Evolutionary conservation across 192 early-diverging fungal species (phyloP), one percentile per base, ranked within the genome.

Genomic region (Coemansia sp.): DNA sequence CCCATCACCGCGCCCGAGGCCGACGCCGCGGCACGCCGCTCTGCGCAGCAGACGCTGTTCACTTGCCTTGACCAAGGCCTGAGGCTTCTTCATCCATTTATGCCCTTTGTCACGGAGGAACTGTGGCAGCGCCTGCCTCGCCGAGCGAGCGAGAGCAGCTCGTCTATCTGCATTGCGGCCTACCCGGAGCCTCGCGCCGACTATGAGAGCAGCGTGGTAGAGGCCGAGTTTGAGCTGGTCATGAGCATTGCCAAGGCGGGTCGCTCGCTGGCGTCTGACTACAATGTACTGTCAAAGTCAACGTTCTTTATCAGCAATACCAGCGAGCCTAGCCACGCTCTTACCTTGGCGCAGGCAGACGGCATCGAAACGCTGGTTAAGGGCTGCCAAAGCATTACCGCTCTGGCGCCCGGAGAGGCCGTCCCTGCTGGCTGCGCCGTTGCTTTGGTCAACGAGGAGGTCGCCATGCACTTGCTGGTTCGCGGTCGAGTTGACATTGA

Each of bases 51-150:
- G 53, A 92, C 90, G 9, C 80, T 99, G 36, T 97, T 95, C 78
- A 97, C 92, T 5, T 95, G 93, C 75, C 80, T 97, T 46, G 94
- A 99, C 56, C 77, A 81, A 48, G 95, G 89, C 11, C 79, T 99
- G 57, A 89, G 85, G 61, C 77, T 99, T 48, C 79, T 99, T 59
- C 94, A 97, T 61, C 97, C 97, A 35, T 90, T 99, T 80, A 97
- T 96, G 91, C 97, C 97, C 14, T 99, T 90, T 70, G 86, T 99
- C 41, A 99, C 97, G 29, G 97, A 99, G 70, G 97, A 99, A 80
- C 81, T 99, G 65, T 99, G 85, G 81, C 97, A 99, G 79, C 87
- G 95, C 47, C 74, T 97, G 30, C 92, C 88, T 18, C 84, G 91
- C 17, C 86, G 94, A 46, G 70, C 81, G 26, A 64, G 54, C 56